Base-by-base conservation (phyloP, 495 filamentous ascomycete species). In the Rhypophila decipiens region DNA sequence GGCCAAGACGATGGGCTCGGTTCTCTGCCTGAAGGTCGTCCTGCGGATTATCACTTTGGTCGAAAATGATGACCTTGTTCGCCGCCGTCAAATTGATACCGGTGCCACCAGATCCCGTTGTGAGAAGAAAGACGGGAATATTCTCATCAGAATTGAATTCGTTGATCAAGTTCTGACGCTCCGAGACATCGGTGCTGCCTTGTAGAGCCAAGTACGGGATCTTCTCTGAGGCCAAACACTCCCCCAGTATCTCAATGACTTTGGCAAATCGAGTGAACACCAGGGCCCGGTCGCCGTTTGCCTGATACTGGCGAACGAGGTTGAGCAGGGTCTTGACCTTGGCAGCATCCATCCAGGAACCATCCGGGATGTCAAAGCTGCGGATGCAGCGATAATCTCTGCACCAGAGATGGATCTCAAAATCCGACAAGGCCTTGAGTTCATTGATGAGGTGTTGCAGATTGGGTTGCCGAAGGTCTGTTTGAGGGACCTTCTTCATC, bases 61-160 rank as follows among this genome's bases (percentile, higher is more conserved):
- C 93, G 59, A 97, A 96, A 58, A 98, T 91, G 63, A 98, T 79
- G 50, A 98, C 90, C 71, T 95, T 96, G 69, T 97, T 97, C 2
- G 93, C 94, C 35, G 83, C 87, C 11, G 88, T 88, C 24, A 98
- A 64, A 66, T 98, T 98, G 68, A 98, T 95, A 13, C 93, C 93
- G 2, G 90, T 88, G 29, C 93, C 93, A 17, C 93, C 93, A 8
- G 93, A 89, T 49, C 87, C 91, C 5, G 93, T 98, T 1, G 87
- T 91, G 1, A 98, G 76, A 27, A 98, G 75, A 67, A 98, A 98
- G 2, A 91, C 90, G 1, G 88, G 84, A 47, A 98, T 95, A 5
- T 79, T 75, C 4, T 72, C 69, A 49, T 90, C 79, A 5, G 79
- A 72, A 49, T 87, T 79, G 70, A 95, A 98, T 13, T 83, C 75